phyloP scores from a whole-genome alignment of 169 alveolate genomes.

The Plasmodium blacklocki region DNA sequence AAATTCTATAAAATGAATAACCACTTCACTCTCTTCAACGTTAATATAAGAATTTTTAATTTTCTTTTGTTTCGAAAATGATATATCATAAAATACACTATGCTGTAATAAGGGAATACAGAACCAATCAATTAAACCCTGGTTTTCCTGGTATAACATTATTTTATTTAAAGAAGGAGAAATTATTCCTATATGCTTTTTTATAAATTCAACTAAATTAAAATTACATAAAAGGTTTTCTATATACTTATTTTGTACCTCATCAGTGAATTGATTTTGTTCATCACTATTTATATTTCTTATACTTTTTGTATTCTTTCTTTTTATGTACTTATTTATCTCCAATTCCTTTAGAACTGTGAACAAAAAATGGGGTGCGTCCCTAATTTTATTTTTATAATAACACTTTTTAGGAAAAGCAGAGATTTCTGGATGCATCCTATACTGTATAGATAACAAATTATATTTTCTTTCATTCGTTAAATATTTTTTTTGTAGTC shows the following conservation, averaged over 20 bases:
- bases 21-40: conserved; percentile 64
- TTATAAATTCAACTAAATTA: conserved; percentile 46
- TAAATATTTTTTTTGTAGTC: conserved; percentile 85
- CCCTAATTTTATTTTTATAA: conserved; percentile 87
- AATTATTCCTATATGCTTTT: conserved; percentile 43
- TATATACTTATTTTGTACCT: not conserved
- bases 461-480: conserved; percentile 82
- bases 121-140: conserved; percentile 77
- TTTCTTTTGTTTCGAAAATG: conserved; percentile 39
- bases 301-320: not conserved
- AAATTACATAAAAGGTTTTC: conserved; percentile 36
- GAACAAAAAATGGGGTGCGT: conserved; percentile 69
- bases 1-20: conserved; percentile 76
- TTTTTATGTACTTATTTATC: conserved; percentile 17
- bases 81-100: conserved; percentile 77
- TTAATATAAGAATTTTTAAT: conserved; percentile 74
- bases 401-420: conserved; percentile 93
- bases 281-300: too few relatives aligned
- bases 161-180: conserved; percentile 36
- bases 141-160: conserved; percentile 39
- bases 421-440: conserved; percentile 98
- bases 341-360: conserved; percentile 24
- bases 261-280: not conserved
- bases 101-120: conserved; percentile 78
- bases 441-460: conserved; percentile 92